Conservation (phyloP, 1,139 yeast genomes). For the Pichia sp. region DNA sequence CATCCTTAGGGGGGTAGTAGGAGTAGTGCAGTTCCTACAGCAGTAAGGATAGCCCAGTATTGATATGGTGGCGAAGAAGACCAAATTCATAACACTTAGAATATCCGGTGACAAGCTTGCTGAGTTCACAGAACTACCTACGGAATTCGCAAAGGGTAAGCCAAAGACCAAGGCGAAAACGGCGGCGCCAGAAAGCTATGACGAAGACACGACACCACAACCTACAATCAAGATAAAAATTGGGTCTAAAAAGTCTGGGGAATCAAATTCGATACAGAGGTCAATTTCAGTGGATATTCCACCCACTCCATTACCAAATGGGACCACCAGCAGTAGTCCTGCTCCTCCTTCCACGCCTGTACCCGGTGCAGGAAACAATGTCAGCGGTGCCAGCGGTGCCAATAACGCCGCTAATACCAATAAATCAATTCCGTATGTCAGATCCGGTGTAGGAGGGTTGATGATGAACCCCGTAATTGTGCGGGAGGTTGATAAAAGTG, state of each 20-base stretch:
- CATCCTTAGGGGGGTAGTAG: no score
- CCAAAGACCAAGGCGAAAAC: neutral
- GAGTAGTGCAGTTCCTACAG: no score
- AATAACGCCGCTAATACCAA: neutral
- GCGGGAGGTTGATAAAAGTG: conserved; percentile 14
- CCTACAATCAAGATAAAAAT: no score
- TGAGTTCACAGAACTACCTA: conserved; percentile 5
- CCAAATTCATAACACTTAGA: conserved; percentile 6
- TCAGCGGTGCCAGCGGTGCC: neutral
- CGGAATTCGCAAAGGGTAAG: neutral
- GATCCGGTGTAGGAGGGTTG: conserved; percentile 14
- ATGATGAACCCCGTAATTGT: conserved; percentile 13
- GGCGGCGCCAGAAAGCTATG: no score
- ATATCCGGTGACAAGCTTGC: conserved; percentile 2
- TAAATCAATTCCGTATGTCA: conserved; percentile 7
- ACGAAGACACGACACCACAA: no score
- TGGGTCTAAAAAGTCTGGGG: neutral
- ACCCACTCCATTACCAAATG: neutral
- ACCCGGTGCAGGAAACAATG: neutral
- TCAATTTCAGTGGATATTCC: neutral
- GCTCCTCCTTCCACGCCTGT: neutral
- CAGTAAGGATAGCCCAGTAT: no score
- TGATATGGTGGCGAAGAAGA: conserved; percentile 4
- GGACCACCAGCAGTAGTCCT: neutral
- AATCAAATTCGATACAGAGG: neutral